Evolutionary conservation across 2,329 filamentous ascomycete species (phyloP), one percentile per base, ranked within the genome.

Genomic region (Diaporthe eres): DNA sequence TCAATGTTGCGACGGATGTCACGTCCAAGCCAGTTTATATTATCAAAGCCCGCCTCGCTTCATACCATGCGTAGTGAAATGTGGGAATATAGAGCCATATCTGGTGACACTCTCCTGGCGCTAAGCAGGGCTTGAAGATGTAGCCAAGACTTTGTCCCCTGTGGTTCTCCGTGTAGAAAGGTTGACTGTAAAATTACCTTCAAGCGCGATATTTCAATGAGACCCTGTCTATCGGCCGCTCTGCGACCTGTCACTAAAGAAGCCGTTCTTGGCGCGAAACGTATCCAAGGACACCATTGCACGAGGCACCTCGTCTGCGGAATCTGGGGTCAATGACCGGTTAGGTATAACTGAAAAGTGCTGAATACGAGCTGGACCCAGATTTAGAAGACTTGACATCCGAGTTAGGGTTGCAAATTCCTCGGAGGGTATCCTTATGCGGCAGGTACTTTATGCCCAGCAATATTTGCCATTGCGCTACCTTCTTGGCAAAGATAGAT

Each of bases 371-470:
- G 15, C 61, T 49, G 61, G 42, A 28, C 28, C 42, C 61, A 49
- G 28, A 65, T 49, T 65, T 65, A 34, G 22, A 7, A 47, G 28
- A 65, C 13, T n/a, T 31, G 15, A 65, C 17, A 65, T 34, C 25
- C 61, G 61, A 47, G 1, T n/a, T 65, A 49, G 42, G 25, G 61
- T 65, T 34, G 61, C 61, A 65, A 49, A 34, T 3, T 39, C 25
- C 39, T 65, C 61, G 61, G 61, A 65, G 25, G 28, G 17, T 6
- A 65, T 15, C 61, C 61, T 49, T 19, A 49, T 65, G 42, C 17
- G 61, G 61, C 47, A 65, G 61, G 61, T 65, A 22, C 25, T 31
- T 34, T n/a, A 49, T 65, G 61, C 61, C 60, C 61, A 65, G 61
- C 28, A 47, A 49, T 34, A 4, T 34, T 25, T 10, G 25, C 42